Evolutionary conservation across 2,329 filamentous ascomycete species (phyloP), one percentile per base, ranked within the genome.

Genomic region (Drechslerella coelobrocha): DNA sequence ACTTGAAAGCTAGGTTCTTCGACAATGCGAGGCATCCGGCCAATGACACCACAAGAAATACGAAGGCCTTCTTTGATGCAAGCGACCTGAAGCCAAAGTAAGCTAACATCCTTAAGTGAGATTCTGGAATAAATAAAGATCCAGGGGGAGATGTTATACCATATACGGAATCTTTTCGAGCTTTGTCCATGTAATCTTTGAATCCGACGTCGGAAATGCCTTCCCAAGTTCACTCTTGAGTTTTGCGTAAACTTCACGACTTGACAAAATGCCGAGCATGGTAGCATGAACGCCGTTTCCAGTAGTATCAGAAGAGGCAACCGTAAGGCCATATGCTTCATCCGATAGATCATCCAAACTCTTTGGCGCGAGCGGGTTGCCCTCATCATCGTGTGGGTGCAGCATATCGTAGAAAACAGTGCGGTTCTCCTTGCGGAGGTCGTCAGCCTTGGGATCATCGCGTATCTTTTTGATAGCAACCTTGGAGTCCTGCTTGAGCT

Each of bases 271-370:
- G 21, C 56, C 56, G 14, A 60, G 56, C 43, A 60, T 34, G 24
- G 56, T 51, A 34, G 56, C 56, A 29, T 60, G 56, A 17, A 60
- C 56, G n/a, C 56, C 56, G 27, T 60, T 60, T 37, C 56, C 56
- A n/a, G 56, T 60, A 34, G 56, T 60, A 60, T 60, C 56, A 3
- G 56, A 60, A 29, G 56, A 60, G 8, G 56, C 56, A n/a, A 60
- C 56, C 5, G 56, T 60, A 21, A 60, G 56, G 26, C 56, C 56
- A 26, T 60, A 60, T 8, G 56, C 56, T 50, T 60, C 53, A 50
- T 60, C 56, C 9, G 56, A 60, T 10, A 60, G 34, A 37, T 60
- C 43, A 26, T 60, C 56, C 14, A 60, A 12, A 37, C 43, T 50
- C 43, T 60, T 60, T 14, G 56, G 29, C 19, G 56, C 12, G 26